Conservation (phyloP, 495 filamentous ascomycete genomes). For the Trichoderma orchidacearum region DNA sequence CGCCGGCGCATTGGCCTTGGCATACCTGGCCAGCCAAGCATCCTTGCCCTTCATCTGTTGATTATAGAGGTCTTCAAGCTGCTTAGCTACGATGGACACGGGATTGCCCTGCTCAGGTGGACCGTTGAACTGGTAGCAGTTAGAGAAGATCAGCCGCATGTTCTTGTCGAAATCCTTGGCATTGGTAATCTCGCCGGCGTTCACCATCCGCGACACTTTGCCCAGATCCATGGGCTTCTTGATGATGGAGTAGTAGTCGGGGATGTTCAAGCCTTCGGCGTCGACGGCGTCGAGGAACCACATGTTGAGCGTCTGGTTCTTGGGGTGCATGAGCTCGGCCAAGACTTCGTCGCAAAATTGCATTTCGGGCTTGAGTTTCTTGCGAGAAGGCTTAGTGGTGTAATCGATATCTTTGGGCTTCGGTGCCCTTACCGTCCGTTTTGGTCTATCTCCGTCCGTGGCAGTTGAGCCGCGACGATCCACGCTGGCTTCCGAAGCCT, state of each 20-base stretch:
- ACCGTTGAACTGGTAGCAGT: conserved; percentile 88
- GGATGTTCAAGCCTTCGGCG: conserved; percentile 87
- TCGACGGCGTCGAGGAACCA: conserved; percentile 79
- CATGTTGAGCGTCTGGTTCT: conserved; percentile 46
- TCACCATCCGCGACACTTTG: conserved; percentile 63
- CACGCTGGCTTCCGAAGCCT: not conserved
- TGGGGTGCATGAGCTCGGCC: conserved; percentile 62
- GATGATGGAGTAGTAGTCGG: conserved; percentile 81
- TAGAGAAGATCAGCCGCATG: conserved; percentile 69
- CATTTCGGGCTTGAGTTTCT: conserved; percentile 80
- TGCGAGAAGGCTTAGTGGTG: conserved; percentile 68
- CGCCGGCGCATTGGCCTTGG: conserved; percentile 38
- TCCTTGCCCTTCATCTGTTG: conserved; percentile 59
- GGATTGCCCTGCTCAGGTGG: conserved; percentile 39
- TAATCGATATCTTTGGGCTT: conserved; percentile 79
- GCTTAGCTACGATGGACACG: conserved; percentile 54
- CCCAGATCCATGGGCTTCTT: conserved; percentile 92
- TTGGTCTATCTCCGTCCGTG: conserved; percentile 62
- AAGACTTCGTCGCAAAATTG: conserved; percentile 79
- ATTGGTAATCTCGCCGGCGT: conserved; percentile 66
- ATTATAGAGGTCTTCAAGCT: conserved; percentile 60
- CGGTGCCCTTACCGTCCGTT: conserved; percentile 87
- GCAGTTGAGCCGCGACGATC: conserved; percentile 67
- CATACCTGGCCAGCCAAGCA: conserved; percentile 61
- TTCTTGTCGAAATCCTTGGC: conserved; percentile 78